Evolutionary conservation across 441 rosid genomes (phyloP).

Genomic region (Erodium chrysanthum): DNA sequence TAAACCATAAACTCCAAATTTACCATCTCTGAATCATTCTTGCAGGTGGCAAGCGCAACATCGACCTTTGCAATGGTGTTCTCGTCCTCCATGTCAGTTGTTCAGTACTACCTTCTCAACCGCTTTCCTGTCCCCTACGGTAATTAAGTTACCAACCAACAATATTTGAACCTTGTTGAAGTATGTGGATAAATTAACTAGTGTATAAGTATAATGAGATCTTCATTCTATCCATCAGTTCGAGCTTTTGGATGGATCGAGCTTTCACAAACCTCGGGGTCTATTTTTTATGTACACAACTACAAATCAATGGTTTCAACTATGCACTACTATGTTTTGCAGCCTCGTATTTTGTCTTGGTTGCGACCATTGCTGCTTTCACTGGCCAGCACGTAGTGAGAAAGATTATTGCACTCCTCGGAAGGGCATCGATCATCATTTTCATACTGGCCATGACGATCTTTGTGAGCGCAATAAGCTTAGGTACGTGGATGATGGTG

Average conservation of each 20-base stretch:
- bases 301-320: too few species aligned
- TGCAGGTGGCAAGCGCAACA: slow-evolving; percentile 69
- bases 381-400: slow-evolving; percentile 54
- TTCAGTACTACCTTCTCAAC: slow-evolving; percentile 64
- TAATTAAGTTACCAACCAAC: slow-evolving; percentile 19
- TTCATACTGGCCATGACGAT: slow-evolving; percentile 60
- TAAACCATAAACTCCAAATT: too few species aligned
- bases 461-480: slow-evolving; percentile 48
- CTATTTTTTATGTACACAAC: too few species aligned
- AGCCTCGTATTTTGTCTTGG: slow-evolving; percentile 47
- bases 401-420: slow-evolving; percentile 35
- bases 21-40: neutral
- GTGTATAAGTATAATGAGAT: too few species aligned
- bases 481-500: slow-evolving; percentile 31
- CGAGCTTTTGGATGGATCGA: too few species aligned
- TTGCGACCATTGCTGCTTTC: slow-evolving; percentile 47
- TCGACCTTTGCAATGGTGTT: slow-evolving; percentile 70
- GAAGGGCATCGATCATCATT: slow-evolving; percentile 61
- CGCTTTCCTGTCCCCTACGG: slow-evolving; percentile 66
- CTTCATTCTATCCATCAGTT: too few species aligned
- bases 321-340: slow-evolving; percentile 11
- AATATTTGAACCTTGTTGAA: too few species aligned
- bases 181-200: too few species aligned
- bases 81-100: slow-evolving; percentile 66
- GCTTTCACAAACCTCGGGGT: too few species aligned